phyloP scores from a whole-genome alignment of 371 early-diverging fungal genomes.

The Saksenaea vasiformis region DNA sequence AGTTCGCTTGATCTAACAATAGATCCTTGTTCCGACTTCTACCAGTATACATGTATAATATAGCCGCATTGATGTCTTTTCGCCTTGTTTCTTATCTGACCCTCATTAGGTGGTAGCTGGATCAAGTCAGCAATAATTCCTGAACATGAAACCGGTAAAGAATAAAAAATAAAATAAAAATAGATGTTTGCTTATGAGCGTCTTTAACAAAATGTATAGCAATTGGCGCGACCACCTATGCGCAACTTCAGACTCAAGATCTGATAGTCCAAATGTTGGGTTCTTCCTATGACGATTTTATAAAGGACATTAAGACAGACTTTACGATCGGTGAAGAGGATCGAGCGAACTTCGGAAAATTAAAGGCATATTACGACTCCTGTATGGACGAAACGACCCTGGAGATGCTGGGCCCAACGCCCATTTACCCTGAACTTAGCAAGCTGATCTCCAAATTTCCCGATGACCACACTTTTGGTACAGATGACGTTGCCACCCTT shows the following conservation, averaged over 20 bases:
- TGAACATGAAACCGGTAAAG: constrained; percentile 40
- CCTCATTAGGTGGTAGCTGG: constrained; percentile 51
- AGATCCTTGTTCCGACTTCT: constrained; percentile 51
- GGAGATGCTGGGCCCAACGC: constrained; percentile 46
- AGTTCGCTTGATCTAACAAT: constrained; percentile 33
- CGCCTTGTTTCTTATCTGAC: background rate
- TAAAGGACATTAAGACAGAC: constrained; percentile 2
- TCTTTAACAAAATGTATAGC: too few species aligned
- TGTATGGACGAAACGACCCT: constrained; percentile 54
- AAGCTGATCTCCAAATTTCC: constrained; percentile 11
- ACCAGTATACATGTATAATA: constrained; percentile 52
- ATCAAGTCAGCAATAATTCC: constrained; percentile 42
- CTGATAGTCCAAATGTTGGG: constrained; percentile 23
- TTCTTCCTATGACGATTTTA: constrained; percentile 23
- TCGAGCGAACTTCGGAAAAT: constrained; percentile 38
- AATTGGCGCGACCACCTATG: constrained; percentile 24
- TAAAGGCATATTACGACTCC: constrained; percentile 48
- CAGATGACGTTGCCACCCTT: background rate
- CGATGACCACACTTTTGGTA: background rate
- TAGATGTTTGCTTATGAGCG: background rate
- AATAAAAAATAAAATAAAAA: background rate
- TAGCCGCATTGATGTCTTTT: background rate
- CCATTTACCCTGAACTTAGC: constrained; percentile 39
- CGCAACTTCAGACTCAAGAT: constrained; percentile 32
- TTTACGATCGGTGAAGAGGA: constrained; percentile 16